Base-by-base conservation (phyloP, 1,284 basidiomycete species). In the Fomitopsis schrenkii region DNA sequence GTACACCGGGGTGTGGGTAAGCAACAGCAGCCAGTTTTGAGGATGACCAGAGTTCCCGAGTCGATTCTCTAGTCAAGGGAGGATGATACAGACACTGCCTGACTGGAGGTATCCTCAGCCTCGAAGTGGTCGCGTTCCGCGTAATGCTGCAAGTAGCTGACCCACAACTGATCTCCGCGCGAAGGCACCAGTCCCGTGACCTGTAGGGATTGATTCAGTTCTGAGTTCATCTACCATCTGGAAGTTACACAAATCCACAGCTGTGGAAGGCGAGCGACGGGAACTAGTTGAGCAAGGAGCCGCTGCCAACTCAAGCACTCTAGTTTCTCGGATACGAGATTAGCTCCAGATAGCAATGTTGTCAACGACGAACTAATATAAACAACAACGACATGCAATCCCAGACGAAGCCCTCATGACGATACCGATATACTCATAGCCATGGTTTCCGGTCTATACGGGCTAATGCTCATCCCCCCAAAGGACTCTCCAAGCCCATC, bases 381-480 rank as follows among this genome's bases (percentile, higher is more conserved):
- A 8, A 40, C 28, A 50, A 4, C 28, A 33, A 26, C 45, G 28
- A 50, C 28, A 50, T 14, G 12, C 22, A 12, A 40, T 4, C 14
- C 48, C 26, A 33, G 5, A 5, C 17, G 22, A 15, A 33, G 7
- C 12, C 9, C 12, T 35, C 40, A 60, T 22, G 22, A 22, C 44
- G 55, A 55, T n/a, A 52, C 55, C 7, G 55, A 42, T 38, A 54
- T 28, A 36, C 48, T 61, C 46, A 57, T 52, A 8, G 55, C 41
- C 42, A 57, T n/a, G 22, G 12, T 38, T 7, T 28, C 40, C 15
- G 56, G 64, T 19, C 61, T 66, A n/a, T 63, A 74, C 19, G 90
- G 89, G 66, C 89, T 90, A 65, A 93, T 93, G 65, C 88, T 92
- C 90, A 93, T 92, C 30, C 84, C 86, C 14, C 83, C 88, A 67